Evolutionary conservation across 345 rosid species (phyloP).

Genomic region (Citrus cavaleriei): DNA sequence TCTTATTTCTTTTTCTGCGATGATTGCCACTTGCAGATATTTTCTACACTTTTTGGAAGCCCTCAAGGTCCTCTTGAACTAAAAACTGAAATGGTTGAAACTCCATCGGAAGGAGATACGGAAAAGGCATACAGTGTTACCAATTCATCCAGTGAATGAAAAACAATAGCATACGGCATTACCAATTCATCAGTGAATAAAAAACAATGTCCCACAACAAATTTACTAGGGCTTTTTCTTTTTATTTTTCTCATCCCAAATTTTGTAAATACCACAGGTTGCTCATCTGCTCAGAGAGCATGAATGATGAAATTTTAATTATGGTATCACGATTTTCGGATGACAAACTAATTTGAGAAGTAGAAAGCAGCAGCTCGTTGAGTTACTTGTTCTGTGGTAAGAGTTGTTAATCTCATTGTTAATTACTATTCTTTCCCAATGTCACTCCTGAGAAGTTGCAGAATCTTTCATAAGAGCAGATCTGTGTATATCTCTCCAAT

Average conservation of each 20-base stretch:
- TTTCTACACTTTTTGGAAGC: conserved; percentile 65
- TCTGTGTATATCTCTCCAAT: background rate
- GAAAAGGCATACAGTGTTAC: conserved; percentile 11
- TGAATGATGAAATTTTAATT: conserved; percentile 13
- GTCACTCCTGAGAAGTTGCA: background rate
- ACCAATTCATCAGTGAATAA: conserved; percentile 26
- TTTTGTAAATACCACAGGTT: conserved; percentile 44
- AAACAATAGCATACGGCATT: background rate
- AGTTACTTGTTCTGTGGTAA: background rate
- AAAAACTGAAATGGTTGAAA: conserved; percentile 25
- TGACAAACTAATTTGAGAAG: background rate
- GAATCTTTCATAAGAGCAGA: background rate
- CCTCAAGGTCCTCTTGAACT: conserved; percentile 55
- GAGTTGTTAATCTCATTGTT: background rate
- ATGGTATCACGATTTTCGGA: conserved; percentile 5
- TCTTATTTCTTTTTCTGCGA: conserved; percentile 79
- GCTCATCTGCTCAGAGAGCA: conserved; percentile 24
- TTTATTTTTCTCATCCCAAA: background rate
- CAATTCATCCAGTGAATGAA: conserved; percentile 26
- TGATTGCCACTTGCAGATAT: conserved; percentile 69
- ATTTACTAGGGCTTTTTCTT: background rate
- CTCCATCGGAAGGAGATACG: conserved; percentile 6
- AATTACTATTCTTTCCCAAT: background rate
- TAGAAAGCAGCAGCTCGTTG: conserved; percentile 6
- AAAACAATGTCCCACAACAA: background rate